These are phyloP conservation scores for Stemphylium vesicarium DNA, from an alignment of 2,329 filamentous ascomycete genomes.

Conservation along the genomic window DNA sequence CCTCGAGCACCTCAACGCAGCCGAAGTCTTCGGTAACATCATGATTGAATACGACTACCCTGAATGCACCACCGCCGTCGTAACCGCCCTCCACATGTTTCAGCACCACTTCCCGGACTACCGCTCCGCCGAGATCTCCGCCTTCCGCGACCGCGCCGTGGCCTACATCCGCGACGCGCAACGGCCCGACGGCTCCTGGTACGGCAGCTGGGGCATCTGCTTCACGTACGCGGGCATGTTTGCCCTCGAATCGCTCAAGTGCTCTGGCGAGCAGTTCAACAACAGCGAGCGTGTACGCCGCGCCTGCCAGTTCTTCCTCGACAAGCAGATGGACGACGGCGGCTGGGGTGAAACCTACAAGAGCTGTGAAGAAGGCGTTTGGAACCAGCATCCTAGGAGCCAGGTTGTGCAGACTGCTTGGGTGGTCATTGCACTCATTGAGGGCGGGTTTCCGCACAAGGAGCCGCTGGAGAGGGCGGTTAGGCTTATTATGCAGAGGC, in stretches of 20 bases:
- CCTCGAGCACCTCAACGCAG: constrained; percentile 88
- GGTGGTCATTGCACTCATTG: constrained; percentile 81
- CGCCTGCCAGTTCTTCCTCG: constrained; percentile 85
- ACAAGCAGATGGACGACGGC: constrained; percentile 84
- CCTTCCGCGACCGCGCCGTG: constrained; percentile 75
- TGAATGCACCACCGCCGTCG: constrained; percentile 94
- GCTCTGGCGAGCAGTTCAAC: constrained; percentile 79
- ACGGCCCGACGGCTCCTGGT: constrained; percentile 87
- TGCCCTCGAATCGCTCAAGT: constrained; percentile 82
- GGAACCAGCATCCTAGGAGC: constrained; percentile 76
- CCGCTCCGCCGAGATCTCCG: constrained; percentile 73
- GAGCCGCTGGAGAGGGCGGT: constrained; percentile 76
- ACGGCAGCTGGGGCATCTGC: constrained; percentile 97
- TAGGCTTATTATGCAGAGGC: constrained; percentile 80
- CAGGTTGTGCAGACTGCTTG: constrained; percentile 96
- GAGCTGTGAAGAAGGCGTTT: constrained; percentile 78
- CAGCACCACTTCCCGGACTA: constrained; percentile 81
- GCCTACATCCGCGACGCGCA: constrained; percentile 84
- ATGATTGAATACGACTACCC: constrained; percentile 99
- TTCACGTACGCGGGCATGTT: constrained; percentile 99
- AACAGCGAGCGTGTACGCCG: constrained; percentile 73
- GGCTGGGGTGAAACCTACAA: constrained; percentile 97
- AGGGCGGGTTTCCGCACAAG: constrained; percentile 79
- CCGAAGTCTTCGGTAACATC: constrained; percentile 94
- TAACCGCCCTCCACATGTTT: constrained; percentile 86